phyloP scores from a whole-genome alignment of 1,139 yeast species.

The Yamadazyma atlantica region DNA sequence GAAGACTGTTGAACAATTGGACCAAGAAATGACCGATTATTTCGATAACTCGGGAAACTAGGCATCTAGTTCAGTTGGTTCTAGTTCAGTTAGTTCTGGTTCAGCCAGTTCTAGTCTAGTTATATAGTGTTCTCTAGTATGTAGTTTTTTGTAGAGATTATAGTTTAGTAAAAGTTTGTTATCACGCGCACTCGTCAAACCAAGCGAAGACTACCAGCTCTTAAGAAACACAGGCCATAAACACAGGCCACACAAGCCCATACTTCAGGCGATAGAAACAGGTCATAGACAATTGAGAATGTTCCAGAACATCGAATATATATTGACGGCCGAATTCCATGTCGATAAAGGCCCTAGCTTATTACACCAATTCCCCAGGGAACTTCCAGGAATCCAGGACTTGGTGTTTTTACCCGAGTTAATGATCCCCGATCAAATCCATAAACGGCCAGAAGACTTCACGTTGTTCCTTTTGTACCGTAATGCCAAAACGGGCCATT shows the following conservation, averaged over 20 bases:
- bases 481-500: constrained; percentile 36
- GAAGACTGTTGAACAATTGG: constrained; percentile 87
- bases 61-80: background rate
- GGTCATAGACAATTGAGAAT: no score
- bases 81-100: background rate
- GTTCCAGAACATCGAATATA: constrained; percentile 36
- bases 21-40: constrained; percentile 91
- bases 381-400: constrained; percentile 44
- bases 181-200: no score
- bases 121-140: background rate
- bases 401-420: constrained; percentile 51
- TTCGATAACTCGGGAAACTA: constrained; percentile 32
- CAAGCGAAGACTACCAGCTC: no score
- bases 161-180: no score
- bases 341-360: constrained; percentile 55
- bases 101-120: no score
- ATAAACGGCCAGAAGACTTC: constrained; percentile 59
- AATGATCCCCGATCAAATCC: constrained; percentile 65
- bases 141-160: no score
- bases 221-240: no score
- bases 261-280: no score
- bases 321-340: constrained; percentile 59
- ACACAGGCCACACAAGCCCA: no score
- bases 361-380: constrained; percentile 48
- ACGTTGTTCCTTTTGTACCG: constrained; percentile 55